These are phyloP conservation scores for Vachellia pachyceras DNA, from an alignment of 306 rosid species.

Conservation along the genomic window DNA sequence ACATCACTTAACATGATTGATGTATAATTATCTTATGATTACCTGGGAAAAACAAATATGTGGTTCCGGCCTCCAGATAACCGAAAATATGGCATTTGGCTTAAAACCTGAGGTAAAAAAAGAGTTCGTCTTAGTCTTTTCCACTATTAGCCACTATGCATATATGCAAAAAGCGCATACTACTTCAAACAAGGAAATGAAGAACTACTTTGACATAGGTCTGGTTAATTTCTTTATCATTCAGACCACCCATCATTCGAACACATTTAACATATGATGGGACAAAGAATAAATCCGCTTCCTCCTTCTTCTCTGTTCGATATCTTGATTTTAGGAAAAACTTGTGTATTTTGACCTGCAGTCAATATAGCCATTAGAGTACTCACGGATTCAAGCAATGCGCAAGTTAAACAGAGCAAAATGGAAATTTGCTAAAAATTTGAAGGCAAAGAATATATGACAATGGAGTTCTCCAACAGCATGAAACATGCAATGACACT, in stretches of 20 bases:
- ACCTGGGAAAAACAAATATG: constrained; percentile 96
- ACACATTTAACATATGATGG: constrained; percentile 89
- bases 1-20: background rate
- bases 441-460: background rate
- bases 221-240: constrained; percentile 80
- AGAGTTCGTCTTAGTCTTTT: constrained; percentile 30
- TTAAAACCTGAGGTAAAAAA: constrained; percentile 60
- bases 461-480: background rate
- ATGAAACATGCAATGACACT: constrained; percentile 10
- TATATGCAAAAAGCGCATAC: background rate
- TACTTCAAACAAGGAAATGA: constrained; percentile 24
- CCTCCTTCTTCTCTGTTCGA: constrained; percentile 78
- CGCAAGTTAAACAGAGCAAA: background rate
- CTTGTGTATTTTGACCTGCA: constrained; percentile 94
- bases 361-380: background rate
- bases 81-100: constrained; percentile 96
- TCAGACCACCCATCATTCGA: constrained; percentile 90
- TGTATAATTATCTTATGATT: constrained; percentile 18
- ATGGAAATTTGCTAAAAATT: background rate
- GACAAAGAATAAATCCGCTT: constrained; percentile 91
- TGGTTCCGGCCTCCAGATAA: constrained; percentile 94
- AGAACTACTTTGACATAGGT: constrained; percentile 68
- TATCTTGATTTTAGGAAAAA: constrained; percentile 65
- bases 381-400: background rate
- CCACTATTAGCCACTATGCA: background rate